Percentiles rank a stretch among this genome's conserved stretches.
These are phyloP conservation scores for Chrysoporthe cubensis DNA, from an alignment of 2,329 filamentous ascomycete species.

Conservation along the genomic window DNA sequence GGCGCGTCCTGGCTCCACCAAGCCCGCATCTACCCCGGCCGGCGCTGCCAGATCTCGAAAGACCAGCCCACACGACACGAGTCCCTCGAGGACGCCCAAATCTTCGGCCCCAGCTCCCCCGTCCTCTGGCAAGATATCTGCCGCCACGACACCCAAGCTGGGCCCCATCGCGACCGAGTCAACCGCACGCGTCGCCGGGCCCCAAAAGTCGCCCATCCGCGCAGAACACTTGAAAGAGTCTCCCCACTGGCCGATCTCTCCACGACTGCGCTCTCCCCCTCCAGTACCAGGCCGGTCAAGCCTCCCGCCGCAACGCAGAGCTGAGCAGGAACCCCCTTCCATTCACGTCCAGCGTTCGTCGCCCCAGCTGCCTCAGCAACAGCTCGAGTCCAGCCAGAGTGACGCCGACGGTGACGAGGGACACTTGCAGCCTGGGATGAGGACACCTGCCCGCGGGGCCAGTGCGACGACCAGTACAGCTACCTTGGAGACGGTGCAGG, in stretches of 20 bases:
- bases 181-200: constrained; percentile 62
- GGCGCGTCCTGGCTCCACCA: constrained; percentile 39
- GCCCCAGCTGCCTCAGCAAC: constrained; percentile 48
- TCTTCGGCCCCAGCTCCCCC: constrained; percentile 62
- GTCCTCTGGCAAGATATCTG: constrained; percentile 69
- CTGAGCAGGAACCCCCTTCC: constrained; percentile 54
- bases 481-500: constrained; percentile 86
- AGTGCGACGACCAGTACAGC: constrained; percentile 52
- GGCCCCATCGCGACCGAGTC: constrained; percentile 64
- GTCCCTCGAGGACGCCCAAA: constrained; percentile 58
- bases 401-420: constrained; percentile 60
- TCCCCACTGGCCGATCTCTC: constrained; percentile 77
- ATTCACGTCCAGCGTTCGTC: constrained; percentile 59
- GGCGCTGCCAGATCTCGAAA: constrained; percentile 61
- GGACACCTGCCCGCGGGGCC: constrained; percentile 63
- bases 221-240: constrained; percentile 57
- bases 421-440: constrained; percentile 55
- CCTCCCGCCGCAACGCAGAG: constrained; percentile 48
- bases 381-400: constrained; percentile 43
- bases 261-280: constrained; percentile 77
- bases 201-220: constrained; percentile 62
- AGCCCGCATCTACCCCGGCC: constrained; percentile 39
- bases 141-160: constrained; percentile 68
- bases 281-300: constrained; percentile 57
- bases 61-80: constrained; percentile 67